Evolutionary conservation across 306 rosid species (phyloP).

Genomic region (Cicer pinnatifidum): DNA sequence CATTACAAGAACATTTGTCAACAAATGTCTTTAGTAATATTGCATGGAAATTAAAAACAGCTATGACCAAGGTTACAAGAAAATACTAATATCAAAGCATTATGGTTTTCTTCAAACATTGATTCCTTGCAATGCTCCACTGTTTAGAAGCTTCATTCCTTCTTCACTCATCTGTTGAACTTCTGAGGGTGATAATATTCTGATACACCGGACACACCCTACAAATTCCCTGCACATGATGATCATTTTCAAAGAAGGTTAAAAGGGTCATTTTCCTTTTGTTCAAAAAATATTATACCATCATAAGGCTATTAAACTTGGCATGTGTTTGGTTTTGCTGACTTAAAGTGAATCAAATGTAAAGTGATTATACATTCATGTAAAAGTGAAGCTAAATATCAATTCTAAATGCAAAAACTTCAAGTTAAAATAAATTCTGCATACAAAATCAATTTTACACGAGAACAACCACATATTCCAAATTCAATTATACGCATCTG

Average conservation of each 20-base stretch:
- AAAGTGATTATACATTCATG: too few relatives aligned
- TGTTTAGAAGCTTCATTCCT: slow-evolving; percentile 91
- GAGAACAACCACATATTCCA: too few relatives aligned
- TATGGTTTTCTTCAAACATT: slow-evolving; percentile 42
- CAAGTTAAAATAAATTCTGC: too few relatives aligned
- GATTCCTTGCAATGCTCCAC: slow-evolving; percentile 85
- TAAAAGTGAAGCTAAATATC: too few relatives aligned
- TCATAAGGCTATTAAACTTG: background rate
- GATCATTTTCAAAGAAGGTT: slow-evolving; percentile 14
- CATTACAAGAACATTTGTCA: slow-evolving; percentile 35
- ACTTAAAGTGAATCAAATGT: too few relatives aligned
- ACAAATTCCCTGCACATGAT: slow-evolving; percentile 79
- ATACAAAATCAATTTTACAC: too few relatives aligned
- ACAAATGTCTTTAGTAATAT: slow-evolving; percentile 27
- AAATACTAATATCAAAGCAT: slow-evolving; percentile 22
- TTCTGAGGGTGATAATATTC: slow-evolving; percentile 86
- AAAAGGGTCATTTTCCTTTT: background rate
- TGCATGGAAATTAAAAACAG: background rate
- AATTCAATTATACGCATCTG: too few relatives aligned
- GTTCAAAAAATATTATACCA: background rate
- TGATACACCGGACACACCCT: slow-evolving; percentile 84
- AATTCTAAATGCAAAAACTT: too few relatives aligned
- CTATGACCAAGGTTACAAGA: slow-evolving; percentile 8
- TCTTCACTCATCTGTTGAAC: slow-evolving; percentile 96
- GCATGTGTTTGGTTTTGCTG: too few relatives aligned